These are phyloP conservation scores for Gossypium laxum DNA, from an alignment of 441 rosid genomes.

Conservation along the genomic window DNA sequence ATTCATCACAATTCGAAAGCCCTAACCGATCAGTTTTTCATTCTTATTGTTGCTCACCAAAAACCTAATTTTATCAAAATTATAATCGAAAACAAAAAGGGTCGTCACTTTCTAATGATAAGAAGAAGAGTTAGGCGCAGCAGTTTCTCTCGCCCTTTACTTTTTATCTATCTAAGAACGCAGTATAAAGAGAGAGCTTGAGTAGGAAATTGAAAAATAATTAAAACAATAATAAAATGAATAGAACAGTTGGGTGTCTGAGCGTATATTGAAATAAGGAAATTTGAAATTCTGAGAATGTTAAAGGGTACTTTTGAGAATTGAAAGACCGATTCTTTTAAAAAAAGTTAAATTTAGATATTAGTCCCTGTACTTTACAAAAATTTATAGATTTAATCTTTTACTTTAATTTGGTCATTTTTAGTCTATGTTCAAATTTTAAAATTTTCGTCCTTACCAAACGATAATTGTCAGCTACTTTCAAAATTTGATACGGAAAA, in stretches of 20 bases:
- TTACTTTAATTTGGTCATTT: background rate
- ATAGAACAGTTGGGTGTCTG: background rate
- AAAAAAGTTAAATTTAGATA: background rate
- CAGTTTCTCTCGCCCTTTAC: background rate
- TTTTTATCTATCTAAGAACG: background rate
- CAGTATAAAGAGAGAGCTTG: slow-evolving; percentile 8
- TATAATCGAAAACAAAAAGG: slow-evolving; percentile 11
- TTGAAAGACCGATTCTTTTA: background rate
- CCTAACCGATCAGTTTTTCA: slow-evolving; percentile 14
- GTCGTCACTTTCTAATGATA: background rate
- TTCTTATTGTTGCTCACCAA: background rate
- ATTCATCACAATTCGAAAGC: slow-evolving; percentile 27
- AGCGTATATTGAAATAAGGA: background rate
- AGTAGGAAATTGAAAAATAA: slow-evolving; percentile 10
- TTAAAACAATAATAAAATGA: background rate
- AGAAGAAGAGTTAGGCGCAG: background rate
- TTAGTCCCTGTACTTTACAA: background rate
- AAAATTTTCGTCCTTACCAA: background rate
- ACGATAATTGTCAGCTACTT: no score
- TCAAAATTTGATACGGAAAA: background rate
- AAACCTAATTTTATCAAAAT: slow-evolving; percentile 23
- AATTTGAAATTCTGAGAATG: slow-evolving; percentile 23
- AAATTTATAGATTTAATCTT: background rate
- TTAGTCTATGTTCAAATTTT: no score
- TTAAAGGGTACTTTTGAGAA: slow-evolving; percentile 34